A percentile compares a stretch with the other conserved stretches of the same genome.
Conservation (phyloP, 768 basidiomycete species). For the Sarcodon sp. region DNA sequence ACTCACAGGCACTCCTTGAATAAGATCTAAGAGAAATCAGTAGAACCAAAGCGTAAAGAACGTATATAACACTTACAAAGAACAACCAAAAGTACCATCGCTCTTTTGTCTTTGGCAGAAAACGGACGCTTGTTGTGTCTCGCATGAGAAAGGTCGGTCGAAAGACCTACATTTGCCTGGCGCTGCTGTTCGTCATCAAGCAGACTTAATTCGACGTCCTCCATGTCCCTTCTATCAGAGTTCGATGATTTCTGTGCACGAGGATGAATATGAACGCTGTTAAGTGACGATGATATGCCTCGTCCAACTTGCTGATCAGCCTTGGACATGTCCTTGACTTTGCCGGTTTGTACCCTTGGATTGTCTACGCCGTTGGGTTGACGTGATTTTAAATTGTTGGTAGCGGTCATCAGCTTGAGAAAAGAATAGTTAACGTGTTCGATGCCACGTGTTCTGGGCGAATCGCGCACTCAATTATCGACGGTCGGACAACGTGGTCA, state of each 20-base stretch:
- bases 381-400: too few relatives aligned
- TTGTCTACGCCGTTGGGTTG: too few relatives aligned
- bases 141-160: constrained; percentile 18
- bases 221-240: constrained; percentile 13
- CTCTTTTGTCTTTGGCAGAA: constrained; percentile 67
- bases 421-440: too few relatives aligned
- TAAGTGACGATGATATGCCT: constrained; percentile 14
- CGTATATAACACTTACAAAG: constrained; percentile 51
- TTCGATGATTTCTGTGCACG: constrained; percentile 13
- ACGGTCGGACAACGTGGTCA: too few relatives aligned
- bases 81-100: constrained; percentile 74
- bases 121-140: constrained; percentile 32
- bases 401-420: too few relatives aligned
- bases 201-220: constrained; percentile 50
- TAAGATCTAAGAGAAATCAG: constrained; percentile 35
- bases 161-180: constrained; percentile 30
- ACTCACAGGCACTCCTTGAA: constrained; percentile 23
- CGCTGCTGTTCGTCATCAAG: constrained; percentile 43
- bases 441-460: too few relatives aligned
- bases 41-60: constrained; percentile 8
- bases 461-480: too few relatives aligned
- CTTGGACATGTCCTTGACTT: too few relatives aligned
- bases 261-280: constrained; percentile 15
- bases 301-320: background rate
- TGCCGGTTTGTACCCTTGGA: too few relatives aligned